phyloP scores from a whole-genome alignment of 1,139 yeast genomes.

The Nakaseomyces glabratus region DNA sequence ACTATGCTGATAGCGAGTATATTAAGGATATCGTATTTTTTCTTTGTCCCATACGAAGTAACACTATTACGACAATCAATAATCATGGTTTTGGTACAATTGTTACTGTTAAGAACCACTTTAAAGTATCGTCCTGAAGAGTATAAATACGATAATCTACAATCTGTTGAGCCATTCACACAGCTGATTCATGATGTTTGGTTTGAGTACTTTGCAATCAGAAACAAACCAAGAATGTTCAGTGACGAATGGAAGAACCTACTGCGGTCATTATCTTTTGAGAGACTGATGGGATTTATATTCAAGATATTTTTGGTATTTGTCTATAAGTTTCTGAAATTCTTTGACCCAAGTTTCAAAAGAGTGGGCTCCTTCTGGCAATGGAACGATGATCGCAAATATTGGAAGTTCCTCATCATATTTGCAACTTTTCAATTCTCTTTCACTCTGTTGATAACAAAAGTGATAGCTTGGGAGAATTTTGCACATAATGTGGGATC shows the following conservation, averaged over 20 bases:
- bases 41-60: conserved; percentile 70
- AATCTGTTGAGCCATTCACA: conserved; percentile 23
- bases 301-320: conserved; percentile 25
- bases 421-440: conserved; percentile 35
- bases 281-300: conserved; percentile 17
- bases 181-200: conserved; percentile 27
- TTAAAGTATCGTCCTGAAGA: conserved; percentile 45
- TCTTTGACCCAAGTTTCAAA: conserved; percentile 60
- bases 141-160: conserved; percentile 30
- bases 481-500: conserved; percentile 29
- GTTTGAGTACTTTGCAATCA: conserved; percentile 25
- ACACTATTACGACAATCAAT: conserved; percentile 68
- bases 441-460: conserved; percentile 26
- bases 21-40: conserved; percentile 64
- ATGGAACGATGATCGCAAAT: conserved; percentile 55
- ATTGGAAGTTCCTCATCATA: conserved; percentile 57
- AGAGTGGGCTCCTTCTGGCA: conserved; percentile 76
- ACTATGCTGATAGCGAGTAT: conserved; percentile 78
- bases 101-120: conserved; percentile 52
- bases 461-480: conserved; percentile 29
- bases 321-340: conserved; percentile 37
- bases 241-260: conserved; percentile 23
- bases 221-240: conserved; percentile 17
- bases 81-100: conserved; percentile 69
- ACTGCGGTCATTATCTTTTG: conserved; percentile 17